Evolutionary conservation across 192 early-diverging fungal genomes (phyloP).

Genomic region (Physocladia obscura): DNA sequence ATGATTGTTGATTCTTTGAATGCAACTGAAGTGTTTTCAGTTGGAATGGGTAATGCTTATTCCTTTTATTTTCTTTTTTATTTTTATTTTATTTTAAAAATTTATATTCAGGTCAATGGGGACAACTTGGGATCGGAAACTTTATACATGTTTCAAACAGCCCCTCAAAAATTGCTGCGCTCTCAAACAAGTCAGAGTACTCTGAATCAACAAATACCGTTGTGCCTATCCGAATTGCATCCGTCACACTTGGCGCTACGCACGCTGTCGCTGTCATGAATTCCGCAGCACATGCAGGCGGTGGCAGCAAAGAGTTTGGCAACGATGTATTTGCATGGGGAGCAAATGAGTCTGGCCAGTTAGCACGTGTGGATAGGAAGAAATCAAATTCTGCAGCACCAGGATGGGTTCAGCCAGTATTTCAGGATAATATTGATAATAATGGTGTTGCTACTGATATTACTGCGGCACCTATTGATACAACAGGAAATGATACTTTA

Average conservation of each 20-base stretch:
- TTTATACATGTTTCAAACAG: slow-evolving; percentile 28
- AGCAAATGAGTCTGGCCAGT: slow-evolving; percentile 32
- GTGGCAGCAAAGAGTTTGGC: slow-evolving; percentile 17
- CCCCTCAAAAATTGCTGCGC: slow-evolving; percentile 20
- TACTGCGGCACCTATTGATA: background rate
- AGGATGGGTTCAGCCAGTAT: slow-evolving; percentile 9
- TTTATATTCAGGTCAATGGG: slow-evolving; percentile 33
- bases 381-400: slow-evolving; percentile 23
- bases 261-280: slow-evolving; percentile 39
- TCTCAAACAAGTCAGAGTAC: slow-evolving; percentile 38
- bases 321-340: slow-evolving; percentile 46
- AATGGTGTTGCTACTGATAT: too few relatives aligned
- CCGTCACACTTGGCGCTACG: slow-evolving; percentile 6
- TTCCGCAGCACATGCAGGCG: background rate
- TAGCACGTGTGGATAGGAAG: slow-evolving; percentile 36
- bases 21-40: slow-evolving; percentile 27
- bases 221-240: slow-evolving; percentile 29
- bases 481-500: background rate
- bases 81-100: background rate
- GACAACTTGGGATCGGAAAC: slow-evolving; percentile 42
- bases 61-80: background rate
- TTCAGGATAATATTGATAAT: too few relatives aligned
- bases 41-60: slow-evolving; percentile 35
- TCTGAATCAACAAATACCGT: slow-evolving; percentile 11
- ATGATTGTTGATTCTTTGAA: slow-evolving; percentile 29